Percentiles rank a stretch among this genome's conserved stretches.
These are phyloP conservation scores for Penicillium sp. DNA, from an alignment of 2,329 filamentous ascomycete genomes.

Conservation along the genomic window DNA sequence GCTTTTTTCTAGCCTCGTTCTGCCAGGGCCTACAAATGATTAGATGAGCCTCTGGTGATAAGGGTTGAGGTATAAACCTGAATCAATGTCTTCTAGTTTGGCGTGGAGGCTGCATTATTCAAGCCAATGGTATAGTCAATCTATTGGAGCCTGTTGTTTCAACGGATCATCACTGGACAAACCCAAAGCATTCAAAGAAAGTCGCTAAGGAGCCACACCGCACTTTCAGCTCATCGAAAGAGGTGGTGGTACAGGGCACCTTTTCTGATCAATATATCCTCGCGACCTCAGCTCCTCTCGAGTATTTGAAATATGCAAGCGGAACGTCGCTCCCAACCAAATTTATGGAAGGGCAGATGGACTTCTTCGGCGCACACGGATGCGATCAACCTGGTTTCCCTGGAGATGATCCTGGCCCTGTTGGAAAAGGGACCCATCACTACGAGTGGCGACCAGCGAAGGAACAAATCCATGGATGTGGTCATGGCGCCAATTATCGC, in stretches of 20 bases:
- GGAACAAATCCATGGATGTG: background rate
- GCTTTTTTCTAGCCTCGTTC: constrained; percentile 62
- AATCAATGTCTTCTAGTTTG: constrained; percentile 56
- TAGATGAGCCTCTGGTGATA: constrained; percentile 57
- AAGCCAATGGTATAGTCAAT: constrained; percentile 64
- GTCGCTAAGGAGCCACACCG: constrained; percentile 57
- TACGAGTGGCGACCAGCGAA: constrained; percentile 61
- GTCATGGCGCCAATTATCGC: background rate
- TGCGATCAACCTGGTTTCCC: constrained; percentile 57
- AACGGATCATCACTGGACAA: constrained; percentile 30
- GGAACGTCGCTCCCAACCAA: constrained; percentile 64
- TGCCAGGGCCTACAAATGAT: constrained; percentile 68
- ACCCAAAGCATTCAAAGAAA: constrained; percentile 43
- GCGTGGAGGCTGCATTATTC: constrained; percentile 71
- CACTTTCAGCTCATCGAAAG: constrained; percentile 55
- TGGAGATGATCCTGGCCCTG: constrained; percentile 54
- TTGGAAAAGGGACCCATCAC: constrained; percentile 61
- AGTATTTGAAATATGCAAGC: constrained; percentile 67
- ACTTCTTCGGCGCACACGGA: constrained; percentile 70
- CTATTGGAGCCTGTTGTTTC: constrained; percentile 49
- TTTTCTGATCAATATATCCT: constrained; percentile 63
- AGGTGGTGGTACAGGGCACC: constrained; percentile 57
- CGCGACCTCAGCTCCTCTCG: constrained; percentile 61
- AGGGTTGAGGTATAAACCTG: constrained; percentile 54
- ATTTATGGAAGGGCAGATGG: constrained; percentile 71